These are phyloP conservation scores for Microascus cirrosus DNA, from an alignment of 2,329 filamentous ascomycete genomes.

Conservation along the genomic window DNA sequence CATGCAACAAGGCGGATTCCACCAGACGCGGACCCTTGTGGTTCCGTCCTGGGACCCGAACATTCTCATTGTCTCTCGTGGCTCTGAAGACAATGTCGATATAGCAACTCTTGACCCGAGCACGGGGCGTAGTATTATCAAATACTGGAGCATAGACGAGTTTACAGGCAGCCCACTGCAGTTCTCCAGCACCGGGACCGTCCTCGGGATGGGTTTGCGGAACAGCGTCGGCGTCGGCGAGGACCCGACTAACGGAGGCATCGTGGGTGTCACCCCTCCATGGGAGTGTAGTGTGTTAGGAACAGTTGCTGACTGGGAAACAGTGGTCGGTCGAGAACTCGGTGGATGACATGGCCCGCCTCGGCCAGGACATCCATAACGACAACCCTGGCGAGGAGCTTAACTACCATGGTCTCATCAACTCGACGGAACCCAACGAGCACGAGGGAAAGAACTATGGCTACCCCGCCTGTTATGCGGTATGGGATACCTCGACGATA, in stretches of 20 bases:
- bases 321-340: constrained; percentile 51
- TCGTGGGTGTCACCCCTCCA: constrained; percentile 25
- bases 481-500: constrained; percentile 41
- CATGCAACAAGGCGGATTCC: constrained; percentile 51
- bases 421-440: constrained; percentile 25
- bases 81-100: constrained; percentile 54
- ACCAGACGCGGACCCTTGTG: constrained; percentile 56
- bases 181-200: constrained; percentile 33
- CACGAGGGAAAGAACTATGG: constrained; percentile 46
- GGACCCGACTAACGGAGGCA: constrained; percentile 37
- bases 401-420: constrained; percentile 56
- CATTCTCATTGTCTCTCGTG: constrained; percentile 53
- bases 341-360: constrained; percentile 51
- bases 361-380: constrained; percentile 49
- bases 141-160: constrained; percentile 36
- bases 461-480: constrained; percentile 58
- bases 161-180: constrained; percentile 21
- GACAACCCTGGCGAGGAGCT: constrained; percentile 68
- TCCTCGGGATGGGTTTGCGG: constrained; percentile 57
- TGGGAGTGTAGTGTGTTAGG: neutral
- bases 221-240: constrained; percentile 65
- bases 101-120: constrained; percentile 31
- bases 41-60: constrained; percentile 42
- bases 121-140: constrained; percentile 55
- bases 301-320: neutral